Evolutionary conservation across 164 flowering plant species (phyloP), one percentile per base, ranked within the genome.

Genomic region (Nymphaea thermarum): DNA sequence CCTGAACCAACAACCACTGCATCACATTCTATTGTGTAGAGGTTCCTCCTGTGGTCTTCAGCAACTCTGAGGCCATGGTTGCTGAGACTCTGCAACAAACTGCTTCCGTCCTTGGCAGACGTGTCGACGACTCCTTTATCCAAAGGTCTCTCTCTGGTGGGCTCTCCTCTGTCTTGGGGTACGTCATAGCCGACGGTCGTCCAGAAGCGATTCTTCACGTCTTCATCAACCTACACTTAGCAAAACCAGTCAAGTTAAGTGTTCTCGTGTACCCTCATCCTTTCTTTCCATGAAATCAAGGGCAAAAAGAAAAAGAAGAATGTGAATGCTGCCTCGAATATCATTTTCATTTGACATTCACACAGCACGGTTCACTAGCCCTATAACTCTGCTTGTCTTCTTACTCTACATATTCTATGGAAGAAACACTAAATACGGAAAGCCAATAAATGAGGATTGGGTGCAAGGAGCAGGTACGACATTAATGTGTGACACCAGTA

Each of bases 1-100:
- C 94, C 94, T 10, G 87, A 83, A 18, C 94, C 94, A 2, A 88
- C 80, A 15, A 88, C 59, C 1, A 84, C 86, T 5, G 77, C 89
- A 67, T 88, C 91, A 64, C 91, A 88, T 68, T 80, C 74, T 76
- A 86, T 70, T 17, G 71, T 80, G 72, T 67, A 77, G 14, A 75
- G 59, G 42, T 80, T 71, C 0, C 74, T 60, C 42, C 67, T 12
- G 0, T 74, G 62, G 62, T 78, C 82, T 42, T 76, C 63, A 0
- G 73, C 61, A 36, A 82, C 85, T 60, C 70, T 44, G 11, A 87
- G 77, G 65, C 86, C 87, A 72, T 84, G 85, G 14, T 72, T 59
- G 25, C 64, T 62, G 55, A 87, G 82, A 57, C 85, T 77, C 4
- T 72, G 60, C 15, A 76, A 42, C 36, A 87, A 75, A 42, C 77